A percentile compares a stretch with the other conserved stretches of the same genome.
These are phyloP conservation scores for Marvania coccoides DNA, from an alignment of 139 green algal genomes.

Conservation along the genomic window DNA sequence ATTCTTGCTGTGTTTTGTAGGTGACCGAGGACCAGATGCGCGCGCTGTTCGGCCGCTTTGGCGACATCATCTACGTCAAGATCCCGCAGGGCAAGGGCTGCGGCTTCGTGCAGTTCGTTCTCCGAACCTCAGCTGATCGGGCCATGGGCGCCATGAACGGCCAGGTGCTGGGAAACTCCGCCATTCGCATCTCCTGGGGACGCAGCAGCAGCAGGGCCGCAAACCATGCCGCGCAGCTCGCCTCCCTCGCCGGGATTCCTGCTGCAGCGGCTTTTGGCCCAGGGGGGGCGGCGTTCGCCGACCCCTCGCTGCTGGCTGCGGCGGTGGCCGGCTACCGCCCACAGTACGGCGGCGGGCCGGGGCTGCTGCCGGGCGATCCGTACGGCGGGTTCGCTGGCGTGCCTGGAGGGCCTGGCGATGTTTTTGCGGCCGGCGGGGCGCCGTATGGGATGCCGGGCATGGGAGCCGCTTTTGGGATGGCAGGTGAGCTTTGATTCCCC, in stretches of 20 bases:
- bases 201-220: slow-evolving; percentile 29
- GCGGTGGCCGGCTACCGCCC: background rate
- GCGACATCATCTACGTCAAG: slow-evolving; percentile 89
- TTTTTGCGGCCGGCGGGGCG: background rate
- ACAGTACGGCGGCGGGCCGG: background rate
- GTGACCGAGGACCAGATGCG: slow-evolving; percentile 73
- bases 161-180: slow-evolving; percentile 42
- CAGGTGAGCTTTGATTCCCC: background rate
- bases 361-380: background rate
- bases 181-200: slow-evolving; percentile 68
- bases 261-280: background rate
- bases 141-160: slow-evolving; percentile 72
- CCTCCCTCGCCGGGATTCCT: background rate
- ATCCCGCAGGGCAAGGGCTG: slow-evolving; percentile 91
- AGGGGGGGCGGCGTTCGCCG: background rate
- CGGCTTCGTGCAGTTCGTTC: slow-evolving; percentile 91
- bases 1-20: background rate
- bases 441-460: background rate
- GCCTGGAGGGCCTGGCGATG: background rate
- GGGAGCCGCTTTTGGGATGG: background rate
- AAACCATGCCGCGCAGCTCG: slow-evolving; percentile 6
- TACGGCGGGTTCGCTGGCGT: background rate
- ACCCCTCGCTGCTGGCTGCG: background rate
- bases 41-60: slow-evolving; percentile 63
- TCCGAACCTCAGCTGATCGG: slow-evolving; percentile 52